Conservation (phyloP, 352 stramenopile species). For the Phytophthora agathidicida region DNA sequence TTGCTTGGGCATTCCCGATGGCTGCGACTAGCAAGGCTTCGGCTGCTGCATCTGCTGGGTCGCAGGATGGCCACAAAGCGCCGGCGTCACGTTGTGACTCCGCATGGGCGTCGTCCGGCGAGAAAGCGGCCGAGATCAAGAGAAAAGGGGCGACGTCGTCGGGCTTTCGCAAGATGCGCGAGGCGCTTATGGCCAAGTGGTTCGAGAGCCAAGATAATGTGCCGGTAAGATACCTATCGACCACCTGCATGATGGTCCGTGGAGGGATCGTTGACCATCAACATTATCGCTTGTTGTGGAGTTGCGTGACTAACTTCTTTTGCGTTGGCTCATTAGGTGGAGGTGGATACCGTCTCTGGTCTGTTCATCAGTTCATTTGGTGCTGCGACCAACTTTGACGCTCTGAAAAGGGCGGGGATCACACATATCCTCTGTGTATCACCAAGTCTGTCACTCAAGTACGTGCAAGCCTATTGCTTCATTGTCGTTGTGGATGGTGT, state of each 20-base stretch:
- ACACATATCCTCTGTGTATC: constrained; percentile 71
- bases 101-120: constrained; percentile 3
- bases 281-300: not conserved
- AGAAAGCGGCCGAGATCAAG: not conserved
- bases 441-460: constrained; percentile 45
- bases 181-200: constrained; percentile 59
- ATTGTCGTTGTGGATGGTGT: not conserved
- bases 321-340: too few species aligned
- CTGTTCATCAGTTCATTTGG: constrained; percentile 79
- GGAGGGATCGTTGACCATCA: not conserved
- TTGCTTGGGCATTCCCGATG: constrained; percentile 9
- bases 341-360: constrained; percentile 28
- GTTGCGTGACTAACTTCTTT: too few species aligned
- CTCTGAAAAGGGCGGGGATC: constrained; percentile 45
- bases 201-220: constrained; percentile 52
- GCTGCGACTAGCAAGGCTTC: constrained; percentile 13
- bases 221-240: constrained; percentile 42
- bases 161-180: constrained; percentile 65
- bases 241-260: constrained; percentile 1
- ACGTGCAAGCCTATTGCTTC: constrained; percentile 7
- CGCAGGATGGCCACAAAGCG: constrained; percentile 14
- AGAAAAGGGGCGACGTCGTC: constrained; percentile 14
- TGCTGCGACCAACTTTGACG: constrained; percentile 54
- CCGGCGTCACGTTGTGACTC: constrained; percentile 9
- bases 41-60: constrained; percentile 27